phyloP scores from a whole-genome alignment of 306 rosid species.

The Acacia acuminata region DNA sequence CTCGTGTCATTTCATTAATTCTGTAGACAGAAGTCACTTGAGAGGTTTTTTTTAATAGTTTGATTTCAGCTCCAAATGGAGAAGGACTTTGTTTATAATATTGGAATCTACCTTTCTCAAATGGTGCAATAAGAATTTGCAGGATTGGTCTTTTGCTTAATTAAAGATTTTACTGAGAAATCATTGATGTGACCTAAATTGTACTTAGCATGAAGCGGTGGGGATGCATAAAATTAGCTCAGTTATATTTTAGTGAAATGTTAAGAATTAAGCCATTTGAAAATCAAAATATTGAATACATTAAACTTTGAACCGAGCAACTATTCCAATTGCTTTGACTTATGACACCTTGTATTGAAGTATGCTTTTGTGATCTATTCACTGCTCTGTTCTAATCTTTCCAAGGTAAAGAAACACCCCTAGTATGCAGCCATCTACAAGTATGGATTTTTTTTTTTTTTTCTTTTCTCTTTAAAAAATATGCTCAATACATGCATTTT shows the following conservation, averaged over 20 bases:
- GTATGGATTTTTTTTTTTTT: no score
- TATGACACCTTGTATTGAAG: background rate
- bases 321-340: background rate
- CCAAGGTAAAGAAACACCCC: background rate
- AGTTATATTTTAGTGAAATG: background rate
- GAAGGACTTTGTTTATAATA: background rate
- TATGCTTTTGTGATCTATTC: background rate
- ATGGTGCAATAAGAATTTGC: background rate
- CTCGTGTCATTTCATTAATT: background rate
- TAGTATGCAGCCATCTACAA: background rate
- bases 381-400: background rate
- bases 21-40: background rate
- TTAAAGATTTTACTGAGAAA: background rate
- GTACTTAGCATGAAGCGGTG: background rate
- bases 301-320: background rate
- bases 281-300: background rate
- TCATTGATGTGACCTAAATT: background rate
- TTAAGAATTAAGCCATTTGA: background rate
- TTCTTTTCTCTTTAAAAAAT: no score
- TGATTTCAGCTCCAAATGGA: background rate
- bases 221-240: background rate
- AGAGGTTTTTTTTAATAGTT: background rate
- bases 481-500: background rate
- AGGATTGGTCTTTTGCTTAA: background rate
- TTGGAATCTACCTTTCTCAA: background rate